A percentile compares a stretch with the other conserved stretches of the same genome.
These are phyloP conservation scores for Massariosphaeria phaeospora DNA, from an alignment of 495 filamentous ascomycete genomes.

Conservation along the genomic window DNA sequence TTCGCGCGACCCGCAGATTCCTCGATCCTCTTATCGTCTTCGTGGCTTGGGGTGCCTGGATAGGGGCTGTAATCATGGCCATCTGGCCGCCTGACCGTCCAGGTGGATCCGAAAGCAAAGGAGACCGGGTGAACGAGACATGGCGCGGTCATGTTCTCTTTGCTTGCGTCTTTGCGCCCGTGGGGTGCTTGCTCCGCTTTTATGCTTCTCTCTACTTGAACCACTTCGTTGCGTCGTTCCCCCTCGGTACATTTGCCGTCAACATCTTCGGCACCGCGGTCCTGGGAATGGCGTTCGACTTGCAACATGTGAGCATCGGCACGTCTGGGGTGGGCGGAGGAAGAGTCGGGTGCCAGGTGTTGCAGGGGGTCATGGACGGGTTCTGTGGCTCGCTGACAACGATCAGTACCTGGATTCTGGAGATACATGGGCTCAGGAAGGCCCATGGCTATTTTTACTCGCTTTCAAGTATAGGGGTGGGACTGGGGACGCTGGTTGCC, in stretches of 20 bases:
- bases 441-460: slow-evolving; percentile 76
- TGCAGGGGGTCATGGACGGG: slow-evolving; percentile 82
- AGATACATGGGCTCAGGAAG: slow-evolving; percentile 64
- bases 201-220: slow-evolving; percentile 66
- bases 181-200: slow-evolving; percentile 74
- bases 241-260: slow-evolving; percentile 80
- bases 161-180: slow-evolving; percentile 77
- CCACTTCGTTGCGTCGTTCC: slow-evolving; percentile 61
- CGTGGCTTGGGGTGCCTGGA: slow-evolving; percentile 68
- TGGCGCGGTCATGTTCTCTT: slow-evolving; percentile 77
- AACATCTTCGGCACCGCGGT: slow-evolving; percentile 72
- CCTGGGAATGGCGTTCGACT: slow-evolving; percentile 63
- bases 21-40: slow-evolving; percentile 60
- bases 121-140: slow-evolving; percentile 42
- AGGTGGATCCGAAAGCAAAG: slow-evolving; percentile 32
- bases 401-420: slow-evolving; percentile 85
- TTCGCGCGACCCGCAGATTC: slow-evolving; percentile 50
- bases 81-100: slow-evolving; percentile 67
- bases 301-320: slow-evolving; percentile 55
- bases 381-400: slow-evolving; percentile 90
- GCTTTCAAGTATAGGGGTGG: slow-evolving; percentile 56
- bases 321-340: slow-evolving; percentile 43
- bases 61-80: slow-evolving; percentile 69
- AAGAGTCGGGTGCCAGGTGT: slow-evolving; percentile 60
- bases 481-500: slow-evolving; percentile 61